Percentiles rank a stretch among this genome's conserved stretches.
phyloP scores from a whole-genome alignment of 192 early-diverging fungal species.

The Entophlyctis luteolus region DNA sequence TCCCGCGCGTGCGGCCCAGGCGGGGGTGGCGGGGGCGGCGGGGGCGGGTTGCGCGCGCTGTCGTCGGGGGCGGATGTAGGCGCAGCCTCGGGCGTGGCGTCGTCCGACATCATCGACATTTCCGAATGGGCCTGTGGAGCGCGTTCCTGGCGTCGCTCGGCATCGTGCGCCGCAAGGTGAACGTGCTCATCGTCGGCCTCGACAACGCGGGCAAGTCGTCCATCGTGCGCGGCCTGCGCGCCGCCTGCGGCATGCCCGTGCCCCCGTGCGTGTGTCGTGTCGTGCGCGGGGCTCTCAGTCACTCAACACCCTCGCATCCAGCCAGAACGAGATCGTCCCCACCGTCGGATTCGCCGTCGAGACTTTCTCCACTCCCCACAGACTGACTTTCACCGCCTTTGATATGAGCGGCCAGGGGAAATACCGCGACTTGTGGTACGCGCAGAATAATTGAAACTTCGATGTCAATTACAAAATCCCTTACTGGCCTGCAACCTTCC shows the following conservation, averaged over 20 bases:
- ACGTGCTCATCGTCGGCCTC: conserved; percentile 35
- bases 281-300: background rate
- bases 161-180: conserved; percentile 24
- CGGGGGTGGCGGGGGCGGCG: no score
- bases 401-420: conserved; percentile 48
- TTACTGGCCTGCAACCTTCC: no score
- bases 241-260: conserved; percentile 14
- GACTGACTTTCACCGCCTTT: conserved; percentile 36
- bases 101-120: no score
- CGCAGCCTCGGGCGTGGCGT: no score
- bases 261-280: background rate
- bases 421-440: conserved; percentile 41
- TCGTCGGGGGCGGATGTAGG: no score
- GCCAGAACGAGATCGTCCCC: conserved; percentile 30
- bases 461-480: background rate
- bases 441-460: background rate
- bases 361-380: conserved; percentile 19
- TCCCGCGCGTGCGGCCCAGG: no score
- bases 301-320: background rate
- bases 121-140: conserved; percentile 23
- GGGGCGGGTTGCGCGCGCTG: no score
- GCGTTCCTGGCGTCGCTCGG: conserved; percentile 21
- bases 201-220: conserved; percentile 46
- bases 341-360: conserved; percentile 41
- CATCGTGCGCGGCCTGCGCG: conserved; percentile 33